Evolutionary conservation across 495 filamentous ascomycete genomes (phyloP), one percentile per base, ranked within the genome.

Genomic region (Melanomma pulvis-pyrius): DNA sequence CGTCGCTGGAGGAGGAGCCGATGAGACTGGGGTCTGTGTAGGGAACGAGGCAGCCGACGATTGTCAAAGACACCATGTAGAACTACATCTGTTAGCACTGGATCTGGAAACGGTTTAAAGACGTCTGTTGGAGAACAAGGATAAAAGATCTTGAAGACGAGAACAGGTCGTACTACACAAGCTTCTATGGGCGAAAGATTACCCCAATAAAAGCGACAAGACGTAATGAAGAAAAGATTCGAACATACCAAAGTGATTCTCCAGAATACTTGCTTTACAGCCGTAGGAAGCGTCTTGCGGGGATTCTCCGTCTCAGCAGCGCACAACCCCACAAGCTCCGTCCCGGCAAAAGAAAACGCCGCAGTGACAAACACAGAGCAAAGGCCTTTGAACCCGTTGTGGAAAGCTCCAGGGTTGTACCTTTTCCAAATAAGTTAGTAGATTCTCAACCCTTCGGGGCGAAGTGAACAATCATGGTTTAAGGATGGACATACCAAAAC

Each of bases 261-360:
- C 92, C 92, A 97, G 78, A 97, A 97, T 24, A 97, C 92, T 76
- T 97, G 92, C 74, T 96, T 96, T 68, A 93, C 86, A 34, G 92
- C 92, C 0, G 88, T 90, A 0, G 92, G 92, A 4, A 97, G 82
- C n/a, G 89, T 89, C 71, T 93, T 96, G 64, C 92, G 86, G 6
- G 92, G 92, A 73, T 96, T 96, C 2, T 84, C 86, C 1, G 91
- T 92, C 73, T 97, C 92, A 36, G 92, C 92, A 41, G 92, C 92
- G 44, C 92, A 91, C 28, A 97, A 82, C 61, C 92, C 93, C 56
- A 97, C 92, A 17, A 97, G 79, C 74, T 98, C 93, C 13, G 93
- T 97, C 34, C 93, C 93, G 6, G 91, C 85, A 69, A 96, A 98
- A 51, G 93, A 87, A 73, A 97, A 97, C 30, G 92, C 91, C 1